Base-by-base conservation (phyloP, 2,329 filamentous ascomycete species). In the Leptographium procerum region DNA sequence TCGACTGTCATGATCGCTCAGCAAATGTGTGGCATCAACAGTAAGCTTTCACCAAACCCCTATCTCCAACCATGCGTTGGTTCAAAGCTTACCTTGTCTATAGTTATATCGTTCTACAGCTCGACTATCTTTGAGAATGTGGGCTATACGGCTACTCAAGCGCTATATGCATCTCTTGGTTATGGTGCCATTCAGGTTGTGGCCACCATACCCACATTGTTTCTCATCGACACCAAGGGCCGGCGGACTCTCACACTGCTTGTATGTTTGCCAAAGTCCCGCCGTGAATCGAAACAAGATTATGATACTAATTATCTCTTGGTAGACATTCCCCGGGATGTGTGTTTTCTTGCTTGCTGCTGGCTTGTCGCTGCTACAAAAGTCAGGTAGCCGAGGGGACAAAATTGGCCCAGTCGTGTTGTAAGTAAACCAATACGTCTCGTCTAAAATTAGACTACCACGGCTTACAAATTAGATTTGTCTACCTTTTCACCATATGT, bases 1-100 rank as follows among this genome's bases (percentile, higher is more conserved):
- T 86, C 88, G 63, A 83, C 83, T 1, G 88, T 92, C 64, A 95
- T 95, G 89, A 84, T 87, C 65, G 84, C 83, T 0, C 85, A 88
- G 69, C 84, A 87, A 69, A 84, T 87, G 79, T 86, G 83, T 60
- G 82, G 80, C 47, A 77, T 66, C 65, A 69, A 65, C 66, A 65
- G 64, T 80, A 66, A 34, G 67, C 24, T 6, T 26, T 26, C 26
- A 29, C 13, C 4, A 10, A 3, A 1, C 5, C n/a, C 3, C 40
- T 8, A n/a, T 28, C 33, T 22, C 31, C 36, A 1, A 3, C 14
- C 36, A 6, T 16, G 10, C 1, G 10, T 19, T 14, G 3, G 1
- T 26, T 48, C 6, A 2, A 40, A 6, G 14, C 8, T 29, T 33
- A 8, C 26, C 40, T 31, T 19, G 7, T 43, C 19, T 22, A 1